Conservation (phyloP, 306 rosid genomes). For the Corylus heterophylla region DNA sequence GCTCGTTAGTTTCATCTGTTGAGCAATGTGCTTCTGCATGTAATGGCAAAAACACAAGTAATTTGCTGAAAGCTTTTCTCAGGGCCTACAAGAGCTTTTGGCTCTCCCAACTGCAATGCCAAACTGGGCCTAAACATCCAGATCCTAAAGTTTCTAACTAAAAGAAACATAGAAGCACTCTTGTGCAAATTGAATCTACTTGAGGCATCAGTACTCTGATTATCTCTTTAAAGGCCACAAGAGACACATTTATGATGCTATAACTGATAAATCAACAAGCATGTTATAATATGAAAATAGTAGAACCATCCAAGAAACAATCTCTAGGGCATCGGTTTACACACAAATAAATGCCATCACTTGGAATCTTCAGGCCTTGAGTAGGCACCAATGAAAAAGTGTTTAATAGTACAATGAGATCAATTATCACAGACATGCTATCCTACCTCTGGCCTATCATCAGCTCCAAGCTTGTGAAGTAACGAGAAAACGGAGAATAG, state of each 20-base stretch:
- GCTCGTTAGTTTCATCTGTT: background rate
- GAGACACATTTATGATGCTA: background rate
- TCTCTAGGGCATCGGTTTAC: background rate
- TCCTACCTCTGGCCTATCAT: conserved; percentile 95
- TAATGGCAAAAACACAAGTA: background rate
- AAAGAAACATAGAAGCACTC: background rate
- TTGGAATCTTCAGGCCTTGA: background rate
- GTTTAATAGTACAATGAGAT: background rate
- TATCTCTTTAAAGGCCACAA: background rate
- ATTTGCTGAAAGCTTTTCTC: background rate
- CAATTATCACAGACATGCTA: background rate
- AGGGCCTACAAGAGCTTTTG: background rate
- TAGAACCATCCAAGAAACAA: background rate
- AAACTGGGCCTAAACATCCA: conserved; percentile 5
- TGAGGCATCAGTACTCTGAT: background rate
- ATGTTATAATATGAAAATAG: background rate
- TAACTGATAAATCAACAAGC: background rate
- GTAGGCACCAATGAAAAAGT: background rate
- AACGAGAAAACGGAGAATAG: conserved; percentile 81
- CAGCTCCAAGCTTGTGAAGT: conserved; percentile 94
- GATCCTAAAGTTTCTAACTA: background rate
- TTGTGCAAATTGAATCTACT: background rate
- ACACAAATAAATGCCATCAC: background rate
- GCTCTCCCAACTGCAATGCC: background rate
- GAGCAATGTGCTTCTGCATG: background rate